Conservation (phyloP, 1,284 basidiomycete genomes). For the Coniophora puteana region DNA sequence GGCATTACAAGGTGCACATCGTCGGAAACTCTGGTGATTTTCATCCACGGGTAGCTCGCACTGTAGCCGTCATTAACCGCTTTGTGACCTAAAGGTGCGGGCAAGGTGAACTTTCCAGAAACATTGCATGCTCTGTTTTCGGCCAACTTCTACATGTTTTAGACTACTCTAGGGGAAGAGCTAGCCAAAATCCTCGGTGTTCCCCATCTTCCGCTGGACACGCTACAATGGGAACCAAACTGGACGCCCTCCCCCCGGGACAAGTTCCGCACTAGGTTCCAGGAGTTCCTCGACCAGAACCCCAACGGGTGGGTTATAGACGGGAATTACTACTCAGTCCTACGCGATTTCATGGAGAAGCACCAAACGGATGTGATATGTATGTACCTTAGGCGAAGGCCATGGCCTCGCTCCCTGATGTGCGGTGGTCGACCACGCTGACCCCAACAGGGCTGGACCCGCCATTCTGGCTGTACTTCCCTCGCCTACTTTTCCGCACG, state of each 20-base stretch:
- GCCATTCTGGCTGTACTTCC: constrained; percentile 54
- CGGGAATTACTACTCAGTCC: constrained; percentile 34
- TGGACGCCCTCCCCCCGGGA: constrained; percentile 36
- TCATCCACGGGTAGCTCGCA: constrained; percentile 4
- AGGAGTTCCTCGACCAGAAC: constrained; percentile 23
- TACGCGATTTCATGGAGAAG: constrained; percentile 32
- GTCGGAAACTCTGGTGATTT: constrained; percentile 52
- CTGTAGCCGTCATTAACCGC: constrained; percentile 8
- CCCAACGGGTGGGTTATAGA: constrained; percentile 48
- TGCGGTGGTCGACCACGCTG: constrained; percentile 1
- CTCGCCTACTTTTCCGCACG: constrained; percentile 50
- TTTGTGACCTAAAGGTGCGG: constrained; percentile 32
- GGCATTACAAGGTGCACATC: constrained; percentile 45
- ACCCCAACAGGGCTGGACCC: constrained; percentile 58
- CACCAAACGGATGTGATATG: constrained; percentile 58
- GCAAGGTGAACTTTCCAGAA: constrained; percentile 34
- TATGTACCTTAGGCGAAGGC: constrained; percentile 26
- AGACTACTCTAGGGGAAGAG: constrained; percentile 47
- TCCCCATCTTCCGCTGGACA: constrained; percentile 43
- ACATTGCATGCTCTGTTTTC: constrained; percentile 3
- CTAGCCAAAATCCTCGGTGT: constrained; percentile 43
- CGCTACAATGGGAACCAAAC: constrained; percentile 44
- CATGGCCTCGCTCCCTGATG: background rate
- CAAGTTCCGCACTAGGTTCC: constrained; percentile 35
- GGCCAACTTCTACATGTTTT: constrained; percentile 1